phyloP scores from a whole-genome alignment of 73 alveolate species.

The Tetrahymena elliotti region DNA sequence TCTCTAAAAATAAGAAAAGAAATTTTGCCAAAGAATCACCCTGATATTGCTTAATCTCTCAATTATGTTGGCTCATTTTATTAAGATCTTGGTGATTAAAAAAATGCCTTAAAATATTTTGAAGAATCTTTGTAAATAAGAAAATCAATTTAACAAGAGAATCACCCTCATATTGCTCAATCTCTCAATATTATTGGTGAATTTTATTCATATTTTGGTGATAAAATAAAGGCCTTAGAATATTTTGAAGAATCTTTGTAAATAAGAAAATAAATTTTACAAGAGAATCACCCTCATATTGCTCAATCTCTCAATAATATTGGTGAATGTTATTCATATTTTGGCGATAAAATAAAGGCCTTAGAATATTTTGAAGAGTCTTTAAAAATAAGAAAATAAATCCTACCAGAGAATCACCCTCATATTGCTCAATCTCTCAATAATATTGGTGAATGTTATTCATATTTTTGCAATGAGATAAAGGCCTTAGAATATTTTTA shows the following conservation, averaged over 20 bases:
- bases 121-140: neutral
- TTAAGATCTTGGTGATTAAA: neutral
- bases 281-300: neutral
- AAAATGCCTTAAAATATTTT: neutral
- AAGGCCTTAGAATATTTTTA: too few relatives aligned
- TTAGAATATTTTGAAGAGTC: too few relatives aligned
- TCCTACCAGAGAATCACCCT: too few relatives aligned
- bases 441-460: too few relatives aligned
- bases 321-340: too few relatives aligned
- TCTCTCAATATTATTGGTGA: neutral
- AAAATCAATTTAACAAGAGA: neutral
- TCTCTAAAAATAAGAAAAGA: neutral
- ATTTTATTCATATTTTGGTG: neutral
- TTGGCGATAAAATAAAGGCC: too few relatives aligned
- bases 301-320: too few relatives aligned
- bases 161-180: neutral
- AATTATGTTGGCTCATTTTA: neutral
- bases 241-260: neutral
- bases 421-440: too few relatives aligned
- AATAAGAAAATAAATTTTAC: too few relatives aligned
- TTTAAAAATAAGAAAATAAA: too few relatives aligned
- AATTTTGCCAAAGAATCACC: neutral
- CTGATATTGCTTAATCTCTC: neutral
- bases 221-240: neutral
- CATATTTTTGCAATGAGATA: too few relatives aligned